Percentiles rank a stretch among this genome's conserved stretches.
phyloP scores from a whole-genome alignment of 495 filamentous ascomycete genomes.

The Collariella sp. region DNA sequence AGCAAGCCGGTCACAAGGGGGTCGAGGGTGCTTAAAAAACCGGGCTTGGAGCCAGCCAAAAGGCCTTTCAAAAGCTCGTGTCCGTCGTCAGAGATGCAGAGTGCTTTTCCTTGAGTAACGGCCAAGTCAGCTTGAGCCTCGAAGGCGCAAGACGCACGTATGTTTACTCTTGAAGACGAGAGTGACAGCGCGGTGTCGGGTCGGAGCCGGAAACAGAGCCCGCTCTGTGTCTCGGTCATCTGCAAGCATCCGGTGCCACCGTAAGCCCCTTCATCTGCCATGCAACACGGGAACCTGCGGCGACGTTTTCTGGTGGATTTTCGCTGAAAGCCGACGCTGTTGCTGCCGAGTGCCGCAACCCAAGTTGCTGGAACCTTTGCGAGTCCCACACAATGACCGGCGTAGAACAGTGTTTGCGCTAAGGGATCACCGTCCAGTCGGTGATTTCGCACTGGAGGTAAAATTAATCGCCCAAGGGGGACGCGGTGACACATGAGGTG shows the following conservation, averaged over 20 bases:
- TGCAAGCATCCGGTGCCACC: background rate
- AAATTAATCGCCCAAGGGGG: slow-evolving; percentile 1
- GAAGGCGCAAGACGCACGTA: background rate
- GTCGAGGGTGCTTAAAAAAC: background rate
- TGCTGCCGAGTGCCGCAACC: background rate
- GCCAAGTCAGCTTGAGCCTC: no score
- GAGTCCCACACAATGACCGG: background rate
- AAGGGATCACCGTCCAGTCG: background rate
- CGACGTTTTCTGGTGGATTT: background rate
- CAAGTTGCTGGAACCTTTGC: background rate
- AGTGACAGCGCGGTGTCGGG: background rate
- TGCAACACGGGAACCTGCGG: background rate
- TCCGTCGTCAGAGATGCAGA: background rate
- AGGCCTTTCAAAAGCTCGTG: background rate
- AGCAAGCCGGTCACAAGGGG: background rate
- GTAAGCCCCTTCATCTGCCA: background rate
- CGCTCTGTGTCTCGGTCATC: background rate
- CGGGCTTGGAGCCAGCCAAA: background rate
- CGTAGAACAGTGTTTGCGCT: background rate
- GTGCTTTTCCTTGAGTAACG: background rate
- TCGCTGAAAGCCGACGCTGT: background rate
- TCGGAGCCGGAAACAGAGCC: background rate
- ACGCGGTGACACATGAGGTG: background rate
- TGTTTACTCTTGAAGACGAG: background rate
- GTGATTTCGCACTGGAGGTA: background rate